These are phyloP conservation scores for Nicotiana otophora DNA, from an alignment of 257 asterid species.

Conservation along the genomic window DNA sequence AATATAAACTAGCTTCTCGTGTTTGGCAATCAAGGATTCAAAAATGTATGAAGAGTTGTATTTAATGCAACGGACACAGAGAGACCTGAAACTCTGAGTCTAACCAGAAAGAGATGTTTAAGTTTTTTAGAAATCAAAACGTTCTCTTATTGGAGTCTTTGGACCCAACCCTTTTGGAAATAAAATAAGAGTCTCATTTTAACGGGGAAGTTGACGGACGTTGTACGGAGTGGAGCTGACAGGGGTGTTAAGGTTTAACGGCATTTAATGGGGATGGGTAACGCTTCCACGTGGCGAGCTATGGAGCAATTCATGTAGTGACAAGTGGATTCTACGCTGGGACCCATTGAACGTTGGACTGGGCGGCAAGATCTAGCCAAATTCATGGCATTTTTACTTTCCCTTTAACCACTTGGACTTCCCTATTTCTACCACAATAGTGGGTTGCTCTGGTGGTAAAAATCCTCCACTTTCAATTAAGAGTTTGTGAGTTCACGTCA, in stretches of 20 bases:
- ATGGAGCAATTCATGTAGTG: conserved; percentile 1
- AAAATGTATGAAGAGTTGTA: conserved; percentile 21
- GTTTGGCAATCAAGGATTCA: conserved; percentile 27
- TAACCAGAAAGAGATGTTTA: neutral
- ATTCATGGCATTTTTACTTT: conserved; percentile 9
- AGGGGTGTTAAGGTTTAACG: neutral
- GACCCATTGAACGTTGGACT: conserved; percentile 46
- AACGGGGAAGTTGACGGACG: neutral
- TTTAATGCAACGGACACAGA: conserved; percentile 29
- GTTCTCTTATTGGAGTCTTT: conserved; percentile 31
- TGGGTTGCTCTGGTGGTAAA: too few species aligned
- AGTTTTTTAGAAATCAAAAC: neutral
- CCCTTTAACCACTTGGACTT: neutral
- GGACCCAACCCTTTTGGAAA: conserved; percentile 1
- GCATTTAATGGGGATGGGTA: neutral
- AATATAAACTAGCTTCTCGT: conserved; percentile 45
- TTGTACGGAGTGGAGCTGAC: neutral
- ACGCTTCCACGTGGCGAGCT: conserved; percentile 36
- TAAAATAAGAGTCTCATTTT: neutral
- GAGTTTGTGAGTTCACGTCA: too few species aligned
- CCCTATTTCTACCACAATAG: too few species aligned
- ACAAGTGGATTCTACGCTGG: conserved; percentile 28
- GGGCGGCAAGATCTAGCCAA: conserved; percentile 54
- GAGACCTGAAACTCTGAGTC: too few species aligned
- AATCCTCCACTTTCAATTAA: too few species aligned